Conservation (phyloP, 2,329 filamentous ascomycete species). For the Aspergillus pseudoterreus region DNA sequence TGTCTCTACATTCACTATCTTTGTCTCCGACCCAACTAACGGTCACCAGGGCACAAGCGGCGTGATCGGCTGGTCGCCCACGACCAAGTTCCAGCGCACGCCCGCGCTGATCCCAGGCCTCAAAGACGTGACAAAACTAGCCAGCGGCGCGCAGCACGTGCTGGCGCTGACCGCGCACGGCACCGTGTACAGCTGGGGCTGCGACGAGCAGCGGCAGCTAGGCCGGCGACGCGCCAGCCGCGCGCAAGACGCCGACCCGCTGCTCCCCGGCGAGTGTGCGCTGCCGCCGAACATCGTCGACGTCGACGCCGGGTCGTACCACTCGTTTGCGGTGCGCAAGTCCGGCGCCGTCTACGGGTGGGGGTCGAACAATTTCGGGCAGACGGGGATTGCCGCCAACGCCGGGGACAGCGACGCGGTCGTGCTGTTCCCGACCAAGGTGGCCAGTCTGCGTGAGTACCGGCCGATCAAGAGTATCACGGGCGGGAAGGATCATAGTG, state of each 20-base stretch:
- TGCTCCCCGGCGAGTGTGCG: constrained; percentile 49
- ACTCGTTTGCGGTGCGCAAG: constrained; percentile 45
- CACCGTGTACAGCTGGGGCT: constrained; percentile 67
- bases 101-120: constrained; percentile 50
- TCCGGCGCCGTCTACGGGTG: constrained; percentile 57
- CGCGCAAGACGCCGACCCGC: constrained; percentile 40
- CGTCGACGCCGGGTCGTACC: constrained; percentile 33
- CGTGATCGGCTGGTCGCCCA: constrained; percentile 51
- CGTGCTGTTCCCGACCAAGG: constrained; percentile 11
- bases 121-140: constrained; percentile 62
- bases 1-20: constrained; percentile 19
- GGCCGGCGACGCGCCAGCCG: constrained; percentile 61
- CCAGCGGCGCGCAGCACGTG: constrained; percentile 67
- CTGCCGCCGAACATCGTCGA: constrained; percentile 51
- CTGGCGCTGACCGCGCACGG: constrained; percentile 64
- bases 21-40: background rate
- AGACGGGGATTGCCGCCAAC: constrained; percentile 63
- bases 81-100: constrained; percentile 38
- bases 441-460: constrained; percentile 4
- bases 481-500: constrained; percentile 18
- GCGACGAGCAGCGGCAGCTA: constrained; percentile 67
- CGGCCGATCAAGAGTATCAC: constrained; percentile 6
- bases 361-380: constrained; percentile 77
- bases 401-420: constrained; percentile 52
- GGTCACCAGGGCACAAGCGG: constrained; percentile 52